These are phyloP conservation scores for Hyaloscypha finlandica DNA, from an alignment of 495 filamentous ascomycete genomes.

Conservation along the genomic window DNA sequence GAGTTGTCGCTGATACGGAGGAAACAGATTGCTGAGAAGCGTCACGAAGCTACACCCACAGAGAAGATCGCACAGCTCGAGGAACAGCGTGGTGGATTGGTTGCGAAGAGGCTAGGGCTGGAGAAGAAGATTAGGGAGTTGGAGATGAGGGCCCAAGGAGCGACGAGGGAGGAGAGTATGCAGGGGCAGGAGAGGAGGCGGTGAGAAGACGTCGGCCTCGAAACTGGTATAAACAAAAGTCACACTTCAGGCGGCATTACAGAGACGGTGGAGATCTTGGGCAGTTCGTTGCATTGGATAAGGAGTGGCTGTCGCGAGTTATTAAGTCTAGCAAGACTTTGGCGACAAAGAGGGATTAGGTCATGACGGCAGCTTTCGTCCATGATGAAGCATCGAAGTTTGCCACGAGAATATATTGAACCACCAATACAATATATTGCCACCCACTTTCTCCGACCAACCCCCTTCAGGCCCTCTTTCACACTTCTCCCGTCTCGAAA, in stretches of 20 bases:
- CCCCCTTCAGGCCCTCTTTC: neutral
- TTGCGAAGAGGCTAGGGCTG: conserved; percentile 51
- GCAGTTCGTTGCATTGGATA: no score
- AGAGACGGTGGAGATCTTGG: no score
- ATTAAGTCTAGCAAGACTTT: no score
- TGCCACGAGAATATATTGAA: no score
- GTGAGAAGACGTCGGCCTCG: conserved; percentile 1
- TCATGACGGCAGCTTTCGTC: no score
- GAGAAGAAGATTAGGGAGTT: conserved; percentile 59
- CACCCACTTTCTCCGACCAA: neutral
- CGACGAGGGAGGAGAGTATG: conserved; percentile 30
- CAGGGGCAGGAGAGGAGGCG: conserved; percentile 28
- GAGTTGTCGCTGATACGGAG: neutral
- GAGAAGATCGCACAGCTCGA: conserved; percentile 56
- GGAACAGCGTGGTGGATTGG: conserved; percentile 45
- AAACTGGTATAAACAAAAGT: neutral
- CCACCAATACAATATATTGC: no score
- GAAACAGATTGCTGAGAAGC: conserved; percentile 36
- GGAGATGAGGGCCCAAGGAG: conserved; percentile 40
- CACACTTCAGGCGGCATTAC: neutral
- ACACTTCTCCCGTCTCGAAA: neutral
- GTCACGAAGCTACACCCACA: conserved; percentile 51
- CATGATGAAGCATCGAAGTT: no score
- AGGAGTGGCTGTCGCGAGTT: no score
- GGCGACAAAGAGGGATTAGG: no score